Evolutionary conservation across 176 grass and related monocot genomes (phyloP).

Genomic region (Triticum dicoccoides): DNA sequence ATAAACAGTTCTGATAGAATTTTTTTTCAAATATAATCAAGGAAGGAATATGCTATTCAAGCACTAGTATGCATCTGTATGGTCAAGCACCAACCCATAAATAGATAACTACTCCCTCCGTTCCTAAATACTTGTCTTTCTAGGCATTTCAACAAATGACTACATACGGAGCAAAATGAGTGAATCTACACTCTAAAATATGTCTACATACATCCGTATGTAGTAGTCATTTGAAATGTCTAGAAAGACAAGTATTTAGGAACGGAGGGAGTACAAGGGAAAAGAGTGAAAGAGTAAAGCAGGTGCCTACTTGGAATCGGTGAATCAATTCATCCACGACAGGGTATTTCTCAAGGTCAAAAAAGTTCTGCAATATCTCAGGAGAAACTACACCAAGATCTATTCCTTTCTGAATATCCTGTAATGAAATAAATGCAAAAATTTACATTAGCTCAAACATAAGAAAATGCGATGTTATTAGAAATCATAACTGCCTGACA

Average conservation of each 20-base stretch:
- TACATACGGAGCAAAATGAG: too few relatives aligned
- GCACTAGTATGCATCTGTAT: background rate
- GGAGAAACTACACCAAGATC: constrained; percentile 97
- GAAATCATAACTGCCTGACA: constrained; percentile 6
- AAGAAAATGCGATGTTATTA: constrained; percentile 6
- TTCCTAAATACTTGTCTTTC: too few relatives aligned
- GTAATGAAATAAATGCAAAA: constrained; percentile 28
- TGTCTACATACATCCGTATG: too few relatives aligned
- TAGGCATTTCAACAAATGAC: too few relatives aligned
- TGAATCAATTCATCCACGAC: constrained; percentile 80
- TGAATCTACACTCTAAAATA: too few relatives aligned
- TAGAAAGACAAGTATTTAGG: too few relatives aligned
- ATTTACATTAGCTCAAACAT: background rate
- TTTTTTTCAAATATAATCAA: background rate
- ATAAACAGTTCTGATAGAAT: background rate
- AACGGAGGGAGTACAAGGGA: background rate
- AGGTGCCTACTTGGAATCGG: constrained; percentile 74
- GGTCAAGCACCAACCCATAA: background rate
- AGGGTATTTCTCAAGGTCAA: constrained; percentile 96
- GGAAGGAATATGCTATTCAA: background rate
- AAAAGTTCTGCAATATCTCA: constrained; percentile 97
- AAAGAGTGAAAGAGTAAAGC: constrained; percentile 15
- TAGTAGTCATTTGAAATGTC: too few relatives aligned
- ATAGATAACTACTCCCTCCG: background rate
- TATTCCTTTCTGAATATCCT: constrained; percentile 94